These are phyloP conservation scores for Hanseniaspora taiwanica DNA, from an alignment of 805 yeast species.

Conservation along the genomic window DNA sequence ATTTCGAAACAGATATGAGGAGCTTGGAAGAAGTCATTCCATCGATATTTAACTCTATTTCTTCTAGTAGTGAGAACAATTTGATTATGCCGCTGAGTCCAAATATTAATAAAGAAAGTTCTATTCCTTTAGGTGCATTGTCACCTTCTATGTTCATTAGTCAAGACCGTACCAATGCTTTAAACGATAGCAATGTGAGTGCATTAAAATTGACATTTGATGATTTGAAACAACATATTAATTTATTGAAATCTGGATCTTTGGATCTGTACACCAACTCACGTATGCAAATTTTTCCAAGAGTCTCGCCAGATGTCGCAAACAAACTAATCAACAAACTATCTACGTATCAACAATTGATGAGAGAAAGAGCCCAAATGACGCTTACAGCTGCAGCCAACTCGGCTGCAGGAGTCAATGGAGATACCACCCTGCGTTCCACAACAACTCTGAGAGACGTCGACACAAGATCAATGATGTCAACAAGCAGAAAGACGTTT, in stretches of 20 bases:
- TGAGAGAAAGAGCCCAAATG: constrained; percentile 7
- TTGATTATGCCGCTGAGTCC: not conserved
- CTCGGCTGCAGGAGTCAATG: too few species aligned
- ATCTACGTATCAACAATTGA: constrained; percentile 14
- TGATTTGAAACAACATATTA: constrained; percentile 70
- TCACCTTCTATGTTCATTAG: constrained; percentile 10
- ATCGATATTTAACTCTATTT: constrained; percentile 21
- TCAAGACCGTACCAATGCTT: constrained; percentile 10
- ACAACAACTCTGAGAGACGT: constrained; percentile 1
- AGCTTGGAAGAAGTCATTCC: constrained; percentile 48
- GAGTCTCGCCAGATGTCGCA: constrained; percentile 66
- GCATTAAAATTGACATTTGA: constrained; percentile 62
- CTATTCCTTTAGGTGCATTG: constrained; percentile 3
- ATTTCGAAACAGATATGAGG: constrained; percentile 69
- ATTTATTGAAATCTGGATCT: constrained; percentile 51
- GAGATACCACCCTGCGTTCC: too few species aligned
- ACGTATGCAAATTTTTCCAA: constrained; percentile 55
- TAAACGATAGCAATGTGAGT: constrained; percentile 25
- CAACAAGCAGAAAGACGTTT: constrained; percentile 5
- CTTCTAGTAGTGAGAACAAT: not conserved
- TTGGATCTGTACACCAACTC: constrained; percentile 51
- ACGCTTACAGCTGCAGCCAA: constrained; percentile 2
- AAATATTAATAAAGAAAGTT: constrained; percentile 6
- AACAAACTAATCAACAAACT: constrained; percentile 43
- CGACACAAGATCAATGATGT: constrained; percentile 6